Conservation (phyloP, 495 filamentous ascomycete genomes). For the Massariosphaeria phaeospora region DNA sequence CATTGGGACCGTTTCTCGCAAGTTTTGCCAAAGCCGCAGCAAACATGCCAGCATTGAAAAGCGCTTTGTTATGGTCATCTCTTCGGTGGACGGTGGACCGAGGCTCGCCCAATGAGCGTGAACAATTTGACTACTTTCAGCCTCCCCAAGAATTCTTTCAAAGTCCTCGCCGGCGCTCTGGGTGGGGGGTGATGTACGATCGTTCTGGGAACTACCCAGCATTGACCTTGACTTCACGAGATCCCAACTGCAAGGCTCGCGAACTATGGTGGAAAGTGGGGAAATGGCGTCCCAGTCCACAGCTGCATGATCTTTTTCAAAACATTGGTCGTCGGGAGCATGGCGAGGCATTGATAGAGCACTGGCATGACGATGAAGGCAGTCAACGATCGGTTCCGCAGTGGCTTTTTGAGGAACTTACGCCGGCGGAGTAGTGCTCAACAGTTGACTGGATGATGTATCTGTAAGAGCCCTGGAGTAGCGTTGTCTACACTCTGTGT, state of each 20-base stretch:
- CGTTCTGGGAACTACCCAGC: not conserved
- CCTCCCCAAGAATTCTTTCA: not conserved
- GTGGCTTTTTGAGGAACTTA: not conserved
- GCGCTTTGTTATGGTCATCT: conserved; percentile 3
- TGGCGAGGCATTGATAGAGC: conserved; percentile 3
- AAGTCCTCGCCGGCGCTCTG: not conserved
- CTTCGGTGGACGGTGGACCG: not conserved
- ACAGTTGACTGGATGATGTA: too few relatives aligned
- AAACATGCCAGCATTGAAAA: not conserved
- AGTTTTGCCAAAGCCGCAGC: conserved; percentile 11
- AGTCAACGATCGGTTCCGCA: not conserved
- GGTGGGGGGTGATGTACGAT: conserved; percentile 2
- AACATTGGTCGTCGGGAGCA: not conserved
- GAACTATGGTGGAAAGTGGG: conserved; percentile 8
- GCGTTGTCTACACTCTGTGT: too few relatives aligned
- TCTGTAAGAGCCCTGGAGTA: too few relatives aligned
- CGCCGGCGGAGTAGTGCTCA: not conserved
- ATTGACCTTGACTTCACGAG: not conserved
- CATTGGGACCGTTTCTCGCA: conserved; percentile 1
- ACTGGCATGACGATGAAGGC: not conserved
- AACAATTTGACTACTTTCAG: conserved; percentile 3
- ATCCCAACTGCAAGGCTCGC: not conserved
- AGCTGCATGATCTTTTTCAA: not conserved
- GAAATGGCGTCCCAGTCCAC: conserved; percentile 1
- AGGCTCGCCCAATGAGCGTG: not conserved